Base-by-base conservation (phyloP, 2,329 filamentous ascomycete genomes). In the Talaromyces sp. region DNA sequence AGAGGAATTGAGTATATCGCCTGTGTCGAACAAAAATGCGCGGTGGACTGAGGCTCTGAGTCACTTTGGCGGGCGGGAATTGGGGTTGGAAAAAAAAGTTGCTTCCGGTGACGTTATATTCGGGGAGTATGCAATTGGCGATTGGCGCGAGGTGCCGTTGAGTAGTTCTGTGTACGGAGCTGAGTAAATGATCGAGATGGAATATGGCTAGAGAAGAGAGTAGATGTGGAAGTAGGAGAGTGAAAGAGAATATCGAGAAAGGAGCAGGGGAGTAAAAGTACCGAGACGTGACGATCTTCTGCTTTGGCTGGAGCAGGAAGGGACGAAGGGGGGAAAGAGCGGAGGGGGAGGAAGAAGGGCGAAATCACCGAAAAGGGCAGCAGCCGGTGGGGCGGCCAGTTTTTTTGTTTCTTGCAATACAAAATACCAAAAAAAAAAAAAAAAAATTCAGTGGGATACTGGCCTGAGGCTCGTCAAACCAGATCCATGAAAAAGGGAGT, bases 101-200 rank as follows among this genome's bases (percentile, higher is more conserved):
- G 59, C 47, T 62, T 52, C 60, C 35, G 47, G 60, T 62, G 60
- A 62, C 60, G 60, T 62, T 56, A 39, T 56, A 39, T 33, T 35
- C 33, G 52, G 52, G 49, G 3, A 15, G 33, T 37, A 56, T 22
- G 52, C 52, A 39, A 56, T 56, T 56, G 52, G 52, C 19, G 33
- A 37, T 56, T 37, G 52, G n/a, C n/a, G 11, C n/a, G 33, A 39
- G 52, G 5, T 17, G 49, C 49, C 1, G 27, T 31, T 52, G 49
- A 31, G 15, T 52, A 7, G n/a, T 56, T 56, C 52, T 56, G 52
- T 37, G 52, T 19, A 56, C 19, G n/a, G 52, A 37, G 52, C 22
- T 56, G n/a, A 22, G 10, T 22, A 19, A n/a, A 22, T 22, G 11
- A 22, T 19, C 56, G 56, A 57, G 54, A 22, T 35, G 8, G n/a